These are phyloP conservation scores for Bjerkandera adusta DNA, from an alignment of 1,284 basidiomycete genomes.

Conservation along the genomic window DNA sequence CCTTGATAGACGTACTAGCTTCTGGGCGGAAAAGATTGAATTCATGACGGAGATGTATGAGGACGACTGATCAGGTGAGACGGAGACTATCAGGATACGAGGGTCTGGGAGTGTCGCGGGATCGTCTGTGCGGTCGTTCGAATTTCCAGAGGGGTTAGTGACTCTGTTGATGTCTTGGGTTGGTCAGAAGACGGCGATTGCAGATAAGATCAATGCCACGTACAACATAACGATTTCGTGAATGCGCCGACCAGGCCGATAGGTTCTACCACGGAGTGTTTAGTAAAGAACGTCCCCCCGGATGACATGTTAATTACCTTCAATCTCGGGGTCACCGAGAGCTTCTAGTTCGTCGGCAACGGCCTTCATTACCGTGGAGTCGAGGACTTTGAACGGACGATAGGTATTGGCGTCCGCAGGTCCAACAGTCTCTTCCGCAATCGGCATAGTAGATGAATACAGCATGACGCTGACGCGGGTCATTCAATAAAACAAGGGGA, in stretches of 20 bases:
- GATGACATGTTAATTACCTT: conserved; percentile 44
- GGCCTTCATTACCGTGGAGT: conserved; percentile 61
- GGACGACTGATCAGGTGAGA: conserved; percentile 84
- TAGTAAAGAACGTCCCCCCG: conserved; percentile 9
- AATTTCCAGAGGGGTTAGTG: conserved; percentile 39
- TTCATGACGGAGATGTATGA: conserved; percentile 99
- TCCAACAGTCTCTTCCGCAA: conserved; percentile 33
- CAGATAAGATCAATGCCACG: conserved; percentile 35
- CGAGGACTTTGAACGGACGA: conserved; percentile 76
- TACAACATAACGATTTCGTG: conserved; percentile 89
- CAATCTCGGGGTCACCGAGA: conserved; percentile 44
- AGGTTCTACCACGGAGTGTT: conserved; percentile 45
- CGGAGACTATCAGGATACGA: conserved; percentile 88
- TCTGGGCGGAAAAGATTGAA: conserved; percentile 98
- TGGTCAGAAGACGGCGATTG: not conserved
- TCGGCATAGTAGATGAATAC: conserved; percentile 64
- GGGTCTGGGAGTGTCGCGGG: conserved; percentile 61
- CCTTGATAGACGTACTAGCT: conserved; percentile 59
- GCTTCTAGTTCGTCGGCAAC: conserved; percentile 62
- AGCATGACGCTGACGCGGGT: conserved; percentile 56
- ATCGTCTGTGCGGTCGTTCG: conserved; percentile 35
- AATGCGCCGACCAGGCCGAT: conserved; percentile 84
- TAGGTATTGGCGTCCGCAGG: conserved; percentile 76
- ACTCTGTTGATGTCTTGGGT: conserved; percentile 81
- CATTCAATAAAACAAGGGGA: not conserved